Conservation (phyloP, 306 rosid genomes). For the Vachellia pachyceras region DNA sequence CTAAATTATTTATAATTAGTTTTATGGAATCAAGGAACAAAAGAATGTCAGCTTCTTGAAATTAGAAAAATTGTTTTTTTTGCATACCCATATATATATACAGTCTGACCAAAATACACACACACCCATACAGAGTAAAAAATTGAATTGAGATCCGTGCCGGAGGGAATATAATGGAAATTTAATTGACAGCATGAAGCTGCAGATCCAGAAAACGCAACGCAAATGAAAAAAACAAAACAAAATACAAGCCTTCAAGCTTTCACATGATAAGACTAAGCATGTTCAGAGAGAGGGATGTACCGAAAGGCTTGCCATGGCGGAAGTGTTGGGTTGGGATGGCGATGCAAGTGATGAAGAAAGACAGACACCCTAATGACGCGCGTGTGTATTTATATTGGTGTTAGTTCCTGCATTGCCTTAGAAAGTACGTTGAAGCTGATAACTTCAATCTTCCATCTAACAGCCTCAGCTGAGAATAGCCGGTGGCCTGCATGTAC, state of each 20-base stretch:
- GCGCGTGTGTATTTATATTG: background rate
- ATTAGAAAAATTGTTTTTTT: too few species aligned
- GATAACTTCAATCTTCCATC: background rate
- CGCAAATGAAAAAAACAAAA: background rate
- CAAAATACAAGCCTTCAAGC: background rate
- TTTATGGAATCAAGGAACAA: too few species aligned
- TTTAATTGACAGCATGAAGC: too few species aligned
- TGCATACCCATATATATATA: too few species aligned
- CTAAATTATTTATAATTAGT: too few species aligned
- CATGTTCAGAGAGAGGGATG: background rate
- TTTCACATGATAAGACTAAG: background rate
- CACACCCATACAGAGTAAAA: too few species aligned
- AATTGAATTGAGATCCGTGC: too few species aligned
- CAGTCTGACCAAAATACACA: too few species aligned
- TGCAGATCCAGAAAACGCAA: too few species aligned
- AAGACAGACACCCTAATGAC: background rate
- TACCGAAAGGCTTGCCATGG: conserved; percentile 7
- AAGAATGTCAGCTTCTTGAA: too few species aligned
- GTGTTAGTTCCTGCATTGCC: background rate
- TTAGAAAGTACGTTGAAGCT: background rate
- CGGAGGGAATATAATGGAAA: too few species aligned
- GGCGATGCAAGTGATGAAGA: background rate
- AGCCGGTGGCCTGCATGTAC: background rate
- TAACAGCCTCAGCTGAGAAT: background rate
- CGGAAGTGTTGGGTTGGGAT: background rate